Percentiles rank a stretch among this genome's conserved stretches.
These are phyloP conservation scores for Ceratocystiopsis minuta DNA, from an alignment of 2,329 filamentous ascomycete species.

Conservation along the genomic window DNA sequence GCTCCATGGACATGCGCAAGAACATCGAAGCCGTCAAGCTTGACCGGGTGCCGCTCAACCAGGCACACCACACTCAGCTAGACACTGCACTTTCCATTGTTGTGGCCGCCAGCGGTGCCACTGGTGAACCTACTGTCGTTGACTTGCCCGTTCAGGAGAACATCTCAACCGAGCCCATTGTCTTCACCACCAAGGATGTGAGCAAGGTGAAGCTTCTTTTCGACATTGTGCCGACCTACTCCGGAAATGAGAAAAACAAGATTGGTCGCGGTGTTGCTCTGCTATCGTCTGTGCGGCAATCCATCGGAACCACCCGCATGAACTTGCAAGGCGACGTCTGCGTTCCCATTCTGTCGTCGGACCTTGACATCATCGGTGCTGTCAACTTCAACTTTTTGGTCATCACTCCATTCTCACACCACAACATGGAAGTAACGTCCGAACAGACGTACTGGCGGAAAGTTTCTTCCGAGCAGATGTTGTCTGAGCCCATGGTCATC, in stretches of 20 bases:
- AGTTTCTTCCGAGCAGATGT: constrained; percentile 62
- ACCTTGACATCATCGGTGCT: constrained; percentile 75
- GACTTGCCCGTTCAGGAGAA: constrained; percentile 90
- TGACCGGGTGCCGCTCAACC: constrained; percentile 69
- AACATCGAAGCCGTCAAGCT: constrained; percentile 63
- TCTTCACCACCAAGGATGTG: constrained; percentile 65
- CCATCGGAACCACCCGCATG: constrained; percentile 70
- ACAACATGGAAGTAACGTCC: constrained; percentile 80
- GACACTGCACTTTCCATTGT: constrained; percentile 89
- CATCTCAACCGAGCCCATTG: constrained; percentile 80
- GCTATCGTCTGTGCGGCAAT: constrained; percentile 69
- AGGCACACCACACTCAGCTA: constrained; percentile 81
- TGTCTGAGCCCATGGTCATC: constrained; percentile 57
- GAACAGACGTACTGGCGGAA: constrained; percentile 95
- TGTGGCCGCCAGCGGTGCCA: constrained; percentile 68
- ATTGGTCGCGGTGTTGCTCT: constrained; percentile 80
- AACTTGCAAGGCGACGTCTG: constrained; percentile 82
- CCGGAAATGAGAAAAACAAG: constrained; percentile 72
- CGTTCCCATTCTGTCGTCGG: constrained; percentile 74
- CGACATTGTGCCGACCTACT: constrained; percentile 89
- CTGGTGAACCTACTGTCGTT: constrained; percentile 73
- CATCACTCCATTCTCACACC: constrained; percentile 85
- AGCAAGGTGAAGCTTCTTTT: constrained; percentile 78
- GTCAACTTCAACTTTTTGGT: constrained; percentile 96
- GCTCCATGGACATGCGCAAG: constrained; percentile 87